Base-by-base conservation (phyloP, 106 monocot species). In the Platanthera zijinensis region DNA sequence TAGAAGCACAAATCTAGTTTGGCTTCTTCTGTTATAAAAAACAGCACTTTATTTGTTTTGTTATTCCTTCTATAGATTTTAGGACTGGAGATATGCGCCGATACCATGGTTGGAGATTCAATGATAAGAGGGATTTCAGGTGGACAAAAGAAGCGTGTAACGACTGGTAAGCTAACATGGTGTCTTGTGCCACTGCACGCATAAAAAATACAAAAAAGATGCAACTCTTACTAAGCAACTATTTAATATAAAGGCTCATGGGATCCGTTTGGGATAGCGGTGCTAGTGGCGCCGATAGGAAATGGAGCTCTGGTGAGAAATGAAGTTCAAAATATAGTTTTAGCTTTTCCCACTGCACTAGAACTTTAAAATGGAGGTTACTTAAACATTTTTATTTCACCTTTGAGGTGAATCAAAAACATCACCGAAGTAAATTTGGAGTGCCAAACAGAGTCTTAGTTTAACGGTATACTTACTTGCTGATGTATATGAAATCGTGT, bases 91-190 rank as follows among this genome's bases (percentile, higher is more conserved):
- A 71, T 90, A 25, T 93, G 93, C 77, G 90, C 93, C 32, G 93
- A 90, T 56, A 93, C 93, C n/a, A 80, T 93, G 85, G 89, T 93
- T 22, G 93, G 93, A 72, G 85, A 93, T 81, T 82, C 82, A 21
- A 90, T 93, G 93, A 10, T 77, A 13, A 79, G 90, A 80, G 93
- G 93, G 8, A 93, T 93, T 51, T 93, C 93, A 46, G 90, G 93
- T 18, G 90, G 93, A 3, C 90, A 93, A 77, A 82, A 72, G 77
- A 93, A 93, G 76, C 93, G 93, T 78, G 93, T 93, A 45, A 93
- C 93, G 3, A 90, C 93, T 81, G 92, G 92, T 92, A 74, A 5
- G 50, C 17, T 70, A 28, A 2, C 67, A 67, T 67, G 32, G 25
- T 25, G 30, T 67, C 25, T 39, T 7, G 32, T 32, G 10, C 67